Conservation (phyloP, 2,329 filamentous ascomycete genomes). For the Sclerotinia borealis region DNA sequence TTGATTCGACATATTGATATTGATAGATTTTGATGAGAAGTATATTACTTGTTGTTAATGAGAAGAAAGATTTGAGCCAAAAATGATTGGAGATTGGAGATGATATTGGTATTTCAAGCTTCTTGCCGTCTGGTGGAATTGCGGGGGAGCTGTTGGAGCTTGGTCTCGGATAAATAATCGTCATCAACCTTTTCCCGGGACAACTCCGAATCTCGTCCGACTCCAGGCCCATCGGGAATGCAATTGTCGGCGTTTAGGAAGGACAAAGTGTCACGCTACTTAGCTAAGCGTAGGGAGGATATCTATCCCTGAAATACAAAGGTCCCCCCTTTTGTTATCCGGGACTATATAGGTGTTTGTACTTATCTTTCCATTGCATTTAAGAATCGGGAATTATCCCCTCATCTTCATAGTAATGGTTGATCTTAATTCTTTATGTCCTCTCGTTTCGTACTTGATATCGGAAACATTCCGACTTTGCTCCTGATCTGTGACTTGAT, state of each 20-base stretch:
- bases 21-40: background rate
- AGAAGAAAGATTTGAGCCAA: background rate
- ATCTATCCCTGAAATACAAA: background rate
- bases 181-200: background rate
- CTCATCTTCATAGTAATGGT: background rate
- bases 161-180: background rate
- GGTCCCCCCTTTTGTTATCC: too few species aligned
- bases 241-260: background rate
- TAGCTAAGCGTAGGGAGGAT: background rate
- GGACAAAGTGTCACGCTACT: background rate
- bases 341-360: background rate
- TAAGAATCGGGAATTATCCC: background rate
- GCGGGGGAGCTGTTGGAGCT: background rate
- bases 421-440: too few species aligned
- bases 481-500: background rate
- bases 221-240: background rate
- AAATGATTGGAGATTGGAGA: background rate
- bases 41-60: background rate
- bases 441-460: background rate
- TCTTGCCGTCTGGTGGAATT: background rate
- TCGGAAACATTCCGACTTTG: background rate
- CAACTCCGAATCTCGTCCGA: slow-evolving; percentile 4
- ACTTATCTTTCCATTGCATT: background rate
- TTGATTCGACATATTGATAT: slow-evolving; percentile 12
- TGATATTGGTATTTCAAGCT: background rate